These are phyloP conservation scores for Backusella liffmaniae DNA, from an alignment of 192 early-diverging fungal genomes.

Conservation along the genomic window DNA sequence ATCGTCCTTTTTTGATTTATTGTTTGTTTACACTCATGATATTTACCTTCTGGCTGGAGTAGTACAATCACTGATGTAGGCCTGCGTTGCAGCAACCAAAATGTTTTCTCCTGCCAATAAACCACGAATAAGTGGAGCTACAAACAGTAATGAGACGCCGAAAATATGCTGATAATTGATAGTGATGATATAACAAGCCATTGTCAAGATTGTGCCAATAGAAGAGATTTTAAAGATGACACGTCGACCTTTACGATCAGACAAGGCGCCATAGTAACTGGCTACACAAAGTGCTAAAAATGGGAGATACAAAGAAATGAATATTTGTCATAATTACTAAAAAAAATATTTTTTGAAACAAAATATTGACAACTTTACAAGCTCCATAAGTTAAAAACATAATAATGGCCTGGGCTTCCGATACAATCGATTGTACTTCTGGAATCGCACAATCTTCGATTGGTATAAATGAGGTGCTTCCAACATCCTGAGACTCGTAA, in stretches of 20 bases:
- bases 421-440: conserved; percentile 34
- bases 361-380: conserved; percentile 18
- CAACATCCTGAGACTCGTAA: conserved; percentile 20
- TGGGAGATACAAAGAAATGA: neutral
- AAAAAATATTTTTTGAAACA: neutral
- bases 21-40: neutral
- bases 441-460: conserved; percentile 34
- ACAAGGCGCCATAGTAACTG: conserved; percentile 32
- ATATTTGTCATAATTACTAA: neutral
- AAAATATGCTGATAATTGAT: conserved; percentile 18
- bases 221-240: conserved; percentile 20
- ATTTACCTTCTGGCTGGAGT: conserved; percentile 23
- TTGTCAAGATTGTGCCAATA: conserved; percentile 20
- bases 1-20: neutral
- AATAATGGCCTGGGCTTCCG: conserved; percentile 23
- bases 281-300: conserved; percentile 21
- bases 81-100: conserved; percentile 25
- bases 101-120: conserved; percentile 27
- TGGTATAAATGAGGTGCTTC: conserved; percentile 17
- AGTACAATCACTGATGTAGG: conserved; percentile 38
- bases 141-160: conserved; percentile 27
- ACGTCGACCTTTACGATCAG: conserved; percentile 33
- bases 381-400: conserved; percentile 14
- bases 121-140: conserved; percentile 30
- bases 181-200: conserved; percentile 15